Conservation (phyloP, 768 basidiomycete species). For the Agrocybe chaxingu region DNA sequence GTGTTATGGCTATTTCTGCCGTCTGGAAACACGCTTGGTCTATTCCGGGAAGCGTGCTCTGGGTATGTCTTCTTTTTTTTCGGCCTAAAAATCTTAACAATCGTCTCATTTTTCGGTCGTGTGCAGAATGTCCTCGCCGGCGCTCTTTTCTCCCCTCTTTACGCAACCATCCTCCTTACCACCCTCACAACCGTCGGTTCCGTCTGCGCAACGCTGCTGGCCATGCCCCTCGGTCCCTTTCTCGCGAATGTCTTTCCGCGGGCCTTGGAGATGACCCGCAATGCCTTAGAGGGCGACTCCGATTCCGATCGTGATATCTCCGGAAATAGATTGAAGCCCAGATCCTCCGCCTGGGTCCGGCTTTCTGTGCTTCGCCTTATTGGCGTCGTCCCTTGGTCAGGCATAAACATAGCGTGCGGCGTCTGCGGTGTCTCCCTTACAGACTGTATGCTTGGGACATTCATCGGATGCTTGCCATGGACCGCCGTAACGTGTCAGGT, state of each 20-base stretch:
- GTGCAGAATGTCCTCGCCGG: conserved; percentile 85
- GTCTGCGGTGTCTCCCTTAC: conserved; percentile 77
- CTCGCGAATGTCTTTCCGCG: conserved; percentile 79
- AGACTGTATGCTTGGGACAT: conserved; percentile 78
- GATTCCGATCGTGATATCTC: conserved; percentile 38
- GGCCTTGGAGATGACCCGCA: conserved; percentile 81
- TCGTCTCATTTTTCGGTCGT: conserved; percentile 16
- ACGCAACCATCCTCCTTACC: conserved; percentile 80
- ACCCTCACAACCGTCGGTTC: conserved; percentile 87
- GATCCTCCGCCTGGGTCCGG: conserved; percentile 72
- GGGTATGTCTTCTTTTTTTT: conserved; percentile 50
- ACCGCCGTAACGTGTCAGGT: conserved; percentile 91
- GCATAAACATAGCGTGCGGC: conserved; percentile 95
- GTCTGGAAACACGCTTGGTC: conserved; percentile 99
- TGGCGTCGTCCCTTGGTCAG: conserved; percentile 95
- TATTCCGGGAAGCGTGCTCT: conserved; percentile 88
- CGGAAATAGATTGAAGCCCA: conserved; percentile 24
- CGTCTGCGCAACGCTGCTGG: conserved; percentile 73
- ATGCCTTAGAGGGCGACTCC: conserved; percentile 69
- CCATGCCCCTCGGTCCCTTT: conserved; percentile 82
- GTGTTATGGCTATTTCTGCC: conserved; percentile 78
- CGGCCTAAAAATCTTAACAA: conserved; percentile 3
- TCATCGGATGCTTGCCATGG: conserved; percentile 86
- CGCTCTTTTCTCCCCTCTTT: conserved; percentile 77
- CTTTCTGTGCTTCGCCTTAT: conserved; percentile 85